A percentile compares a stretch with the other conserved stretches of the same genome.
Conservation (phyloP, 805 yeast genomes). For the Suhomyces sp. region DNA sequence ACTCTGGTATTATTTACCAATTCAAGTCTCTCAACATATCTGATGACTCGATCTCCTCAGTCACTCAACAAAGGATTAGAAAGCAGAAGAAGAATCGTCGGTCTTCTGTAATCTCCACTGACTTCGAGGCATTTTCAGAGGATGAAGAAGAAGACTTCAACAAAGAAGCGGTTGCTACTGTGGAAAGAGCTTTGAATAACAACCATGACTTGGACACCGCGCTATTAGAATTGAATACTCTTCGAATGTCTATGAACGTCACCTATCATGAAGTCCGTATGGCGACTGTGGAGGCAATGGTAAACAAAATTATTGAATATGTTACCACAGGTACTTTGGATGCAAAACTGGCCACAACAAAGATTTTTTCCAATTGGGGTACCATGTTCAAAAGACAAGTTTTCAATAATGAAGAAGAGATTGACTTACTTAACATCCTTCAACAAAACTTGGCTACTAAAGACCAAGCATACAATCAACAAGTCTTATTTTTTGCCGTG, state of each 20-base stretch:
- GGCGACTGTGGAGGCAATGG: slow-evolving; percentile 74
- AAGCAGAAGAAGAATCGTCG: slow-evolving; percentile 41
- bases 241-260: slow-evolving; percentile 97
- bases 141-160: slow-evolving; percentile 66
- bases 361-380: slow-evolving; percentile 81
- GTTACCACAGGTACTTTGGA: slow-evolving; percentile 75
- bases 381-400: slow-evolving; percentile 80
- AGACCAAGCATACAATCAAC: slow-evolving; percentile 44
- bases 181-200: slow-evolving; percentile 86
- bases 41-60: slow-evolving; percentile 58
- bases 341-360: slow-evolving; percentile 71
- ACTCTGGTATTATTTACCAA: slow-evolving; percentile 47
- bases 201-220: slow-evolving; percentile 95
- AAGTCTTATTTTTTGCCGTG: slow-evolving; percentile 52
- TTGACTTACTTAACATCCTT: slow-evolving; percentile 59
- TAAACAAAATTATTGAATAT: slow-evolving; percentile 68
- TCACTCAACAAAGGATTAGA: slow-evolving; percentile 42
- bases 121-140: slow-evolving; percentile 40
- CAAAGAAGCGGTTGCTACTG: slow-evolving; percentile 90
- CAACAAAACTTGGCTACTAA: slow-evolving; percentile 43
- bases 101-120: slow-evolving; percentile 44
- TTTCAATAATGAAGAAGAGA: slow-evolving; percentile 74
- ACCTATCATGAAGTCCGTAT: slow-evolving; percentile 87
- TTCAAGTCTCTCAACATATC: slow-evolving; percentile 50
- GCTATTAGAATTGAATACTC: slow-evolving; percentile 83